Evolutionary conservation across 2,329 filamentous ascomycete genomes (phyloP).

Genomic region (Aspergillus phoenicis): DNA sequence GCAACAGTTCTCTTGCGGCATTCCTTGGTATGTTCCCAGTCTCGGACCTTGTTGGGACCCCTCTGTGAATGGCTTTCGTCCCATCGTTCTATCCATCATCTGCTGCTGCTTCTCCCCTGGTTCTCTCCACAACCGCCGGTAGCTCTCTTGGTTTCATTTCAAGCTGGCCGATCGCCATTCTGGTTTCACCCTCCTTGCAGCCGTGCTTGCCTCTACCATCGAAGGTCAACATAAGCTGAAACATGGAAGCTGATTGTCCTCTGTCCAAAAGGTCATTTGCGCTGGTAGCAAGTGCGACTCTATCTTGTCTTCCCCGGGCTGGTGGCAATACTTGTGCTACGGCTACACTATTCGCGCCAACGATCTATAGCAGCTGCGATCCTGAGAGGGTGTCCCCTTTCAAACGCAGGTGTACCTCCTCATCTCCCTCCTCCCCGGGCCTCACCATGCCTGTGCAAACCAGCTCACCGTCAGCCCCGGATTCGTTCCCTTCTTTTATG

Average conservation of each 20-base stretch:
- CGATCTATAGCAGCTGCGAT: conserved; percentile 29
- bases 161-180: conserved; percentile 28
- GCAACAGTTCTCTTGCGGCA: conserved; percentile 21
- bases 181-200: conserved; percentile 33
- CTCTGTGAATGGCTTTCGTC: conserved; percentile 15
- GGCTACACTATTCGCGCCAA: conserved; percentile 26
- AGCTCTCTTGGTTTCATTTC: conserved; percentile 22
- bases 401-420: conserved; percentile 32
- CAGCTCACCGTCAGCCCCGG: conserved; percentile 42
- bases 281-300: conserved; percentile 43
- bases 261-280: conserved; percentile 43
- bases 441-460: conserved; percentile 45
- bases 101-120: conserved; percentile 14
- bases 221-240: conserved; percentile 17
- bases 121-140: conserved; percentile 16
- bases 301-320: conserved; percentile 28
- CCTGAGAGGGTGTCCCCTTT: conserved; percentile 33
- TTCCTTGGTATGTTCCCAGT: conserved; percentile 29
- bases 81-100: conserved; percentile 9
- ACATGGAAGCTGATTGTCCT: conserved; percentile 34
- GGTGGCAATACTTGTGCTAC: conserved; percentile 30
- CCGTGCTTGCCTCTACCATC: conserved; percentile 27
- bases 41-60: conserved; percentile 13
- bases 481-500: conserved; percentile 56
- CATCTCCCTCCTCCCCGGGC: conserved; percentile 20